Evolutionary conservation across 1,284 basidiomycete genomes (phyloP), one percentile per base, ranked within the genome.

Genomic region (Pseudozyma hubeiensis): DNA sequence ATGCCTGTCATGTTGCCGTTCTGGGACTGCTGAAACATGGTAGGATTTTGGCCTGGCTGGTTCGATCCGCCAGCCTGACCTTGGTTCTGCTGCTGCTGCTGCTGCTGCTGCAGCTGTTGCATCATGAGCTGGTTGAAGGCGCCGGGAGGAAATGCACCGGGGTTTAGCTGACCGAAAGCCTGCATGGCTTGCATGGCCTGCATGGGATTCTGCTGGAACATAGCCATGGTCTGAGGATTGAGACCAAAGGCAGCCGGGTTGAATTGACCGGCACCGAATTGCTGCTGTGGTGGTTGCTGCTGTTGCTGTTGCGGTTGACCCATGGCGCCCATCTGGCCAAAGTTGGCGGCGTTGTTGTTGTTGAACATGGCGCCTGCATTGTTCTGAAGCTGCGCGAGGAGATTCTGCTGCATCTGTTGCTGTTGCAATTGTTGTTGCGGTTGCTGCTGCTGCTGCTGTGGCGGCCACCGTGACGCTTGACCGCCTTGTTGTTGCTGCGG

Each of bases 161-260:
- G 70, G 24, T 74, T 68, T 57, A 68, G 62, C 53, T 68, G 64
- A 24, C 70, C 65, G 11, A 75, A 49, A 1, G 66, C 63, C 48
- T 75, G 66, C 71, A 75, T 75, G 11, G 66, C 71, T 49, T 74
- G 65, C 65, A 74, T 68, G 4, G 70, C 70, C 37, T 74, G 71
- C 71, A 74, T 64, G 7, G 71, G 66, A 24, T 68, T 69, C 59
- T 75, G 71, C 52, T 65, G 62, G 24, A 75, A 66, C 37, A 69
- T 29, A 1, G 66, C 66, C 62, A 75, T 70, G 30, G 59, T 40
- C 47, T 75, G 71, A 7, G 71, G 71, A 29, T 66, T 75, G 46
- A 69, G 40, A 24, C 62, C 71, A 17, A 75, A 62, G 4, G 59
- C 66, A 30, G 66, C 66, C 7, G 65, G 65, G 10, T 70, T 66